phyloP scores from a whole-genome alignment of 2,329 filamentous ascomycete genomes.

The Aspergillus fumigatiaffinis region DNA sequence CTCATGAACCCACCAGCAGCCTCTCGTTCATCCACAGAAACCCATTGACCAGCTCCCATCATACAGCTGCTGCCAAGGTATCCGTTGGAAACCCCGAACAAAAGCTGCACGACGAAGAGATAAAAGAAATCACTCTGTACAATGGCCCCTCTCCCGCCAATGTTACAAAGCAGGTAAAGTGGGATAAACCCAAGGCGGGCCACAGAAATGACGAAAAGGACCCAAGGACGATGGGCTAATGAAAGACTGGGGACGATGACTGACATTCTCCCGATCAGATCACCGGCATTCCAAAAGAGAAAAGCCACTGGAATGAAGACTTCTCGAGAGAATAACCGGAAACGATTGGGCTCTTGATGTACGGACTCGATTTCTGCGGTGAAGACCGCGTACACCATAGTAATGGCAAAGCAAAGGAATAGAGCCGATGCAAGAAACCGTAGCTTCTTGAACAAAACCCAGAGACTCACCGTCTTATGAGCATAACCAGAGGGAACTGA shows the following conservation, averaged over 20 bases:
- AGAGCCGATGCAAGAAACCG: conserved; percentile 73
- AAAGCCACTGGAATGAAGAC: conserved; percentile 89
- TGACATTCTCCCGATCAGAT: conserved; percentile 70
- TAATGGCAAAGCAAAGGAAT: conserved; percentile 74
- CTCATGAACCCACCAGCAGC: conserved; percentile 94
- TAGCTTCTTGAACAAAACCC: conserved; percentile 69
- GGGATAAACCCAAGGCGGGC: conserved; percentile 70
- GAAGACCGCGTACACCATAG: conserved; percentile 95
- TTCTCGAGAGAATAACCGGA: conserved; percentile 61
- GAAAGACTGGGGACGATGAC: conserved; percentile 56
- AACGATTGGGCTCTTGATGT: conserved; percentile 31
- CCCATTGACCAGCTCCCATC: conserved; percentile 82
- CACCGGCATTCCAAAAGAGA: conserved; percentile 89
- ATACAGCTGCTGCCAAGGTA: conserved; percentile 84
- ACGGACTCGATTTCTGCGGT: conserved; percentile 64
- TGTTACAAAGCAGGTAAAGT: conserved; percentile 85
- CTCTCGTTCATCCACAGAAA: conserved; percentile 77
- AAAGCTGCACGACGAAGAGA: conserved; percentile 72
- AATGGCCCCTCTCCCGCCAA: conserved; percentile 68
- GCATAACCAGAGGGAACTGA: conserved; percentile 1
- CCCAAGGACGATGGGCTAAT: conserved; percentile 59
- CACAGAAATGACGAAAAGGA: conserved; percentile 65
- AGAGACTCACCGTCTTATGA: conserved; percentile 56
- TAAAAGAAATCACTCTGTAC: conserved; percentile 85
- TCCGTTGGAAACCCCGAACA: conserved; percentile 82